A percentile compares a stretch with the other conserved stretches of the same genome.
Conservation (phyloP, 2,329 filamentous ascomycete genomes). For the Calonectria pteridis region DNA sequence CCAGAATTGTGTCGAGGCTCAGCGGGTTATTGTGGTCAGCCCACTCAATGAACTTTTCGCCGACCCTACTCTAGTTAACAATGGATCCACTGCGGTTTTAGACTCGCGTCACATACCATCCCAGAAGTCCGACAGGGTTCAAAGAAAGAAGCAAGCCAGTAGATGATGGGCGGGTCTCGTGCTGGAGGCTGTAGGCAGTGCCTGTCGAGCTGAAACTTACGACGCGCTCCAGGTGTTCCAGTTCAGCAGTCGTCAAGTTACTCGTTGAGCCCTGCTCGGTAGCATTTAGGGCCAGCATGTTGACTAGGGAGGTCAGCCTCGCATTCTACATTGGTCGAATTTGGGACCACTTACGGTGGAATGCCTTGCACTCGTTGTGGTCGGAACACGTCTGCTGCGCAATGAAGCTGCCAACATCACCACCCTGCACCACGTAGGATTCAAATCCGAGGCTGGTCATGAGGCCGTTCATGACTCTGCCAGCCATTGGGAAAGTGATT, state of each 20-base stretch:
- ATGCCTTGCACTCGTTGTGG: background rate
- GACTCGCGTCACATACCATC: background rate
- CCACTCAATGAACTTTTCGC: background rate
- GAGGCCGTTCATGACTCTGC: conserved; percentile 61
- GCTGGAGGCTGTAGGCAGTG: background rate
- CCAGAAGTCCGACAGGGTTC: background rate
- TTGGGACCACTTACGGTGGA: background rate
- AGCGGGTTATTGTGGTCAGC: background rate
- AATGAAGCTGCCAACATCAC: conserved; percentile 63
- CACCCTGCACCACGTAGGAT: conserved; percentile 68
- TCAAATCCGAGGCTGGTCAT: conserved; percentile 67
- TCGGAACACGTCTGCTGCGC: background rate
- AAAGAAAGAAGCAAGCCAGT: background rate
- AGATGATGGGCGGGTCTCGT: background rate
- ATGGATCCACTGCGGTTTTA: background rate
- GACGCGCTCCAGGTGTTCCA: background rate
- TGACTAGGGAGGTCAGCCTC: background rate
- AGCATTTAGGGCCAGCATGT: background rate
- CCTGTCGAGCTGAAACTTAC: background rate
- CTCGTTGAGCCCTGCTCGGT: background rate
- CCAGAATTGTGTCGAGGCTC: background rate
- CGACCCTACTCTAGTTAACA: background rate
- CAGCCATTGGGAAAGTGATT: conserved; percentile 48
- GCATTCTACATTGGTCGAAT: background rate
- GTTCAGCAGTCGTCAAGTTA: background rate